Evolutionary conservation across 108 stramenopile species (phyloP), one percentile per base, ranked within the genome.

Genomic region (Pseudonitzschia multistriata): DNA sequence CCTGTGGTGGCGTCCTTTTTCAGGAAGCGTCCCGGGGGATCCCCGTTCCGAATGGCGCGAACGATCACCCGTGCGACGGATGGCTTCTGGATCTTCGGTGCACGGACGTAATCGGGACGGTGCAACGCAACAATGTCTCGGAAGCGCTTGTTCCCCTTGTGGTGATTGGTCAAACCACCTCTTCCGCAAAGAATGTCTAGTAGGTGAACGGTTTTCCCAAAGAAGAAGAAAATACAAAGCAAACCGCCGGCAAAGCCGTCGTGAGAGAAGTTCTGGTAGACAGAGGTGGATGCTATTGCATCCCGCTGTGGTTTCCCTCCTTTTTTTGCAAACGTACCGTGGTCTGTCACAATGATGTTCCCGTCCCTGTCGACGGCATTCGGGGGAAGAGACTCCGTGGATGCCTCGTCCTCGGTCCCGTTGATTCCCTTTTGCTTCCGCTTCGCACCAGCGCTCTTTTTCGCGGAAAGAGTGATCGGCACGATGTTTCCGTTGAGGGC

Each of bases 11-110:
- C 76, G 31, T 91, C 87, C 70, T 90, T 90, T 67, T 78, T 82
- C 60, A 95, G 54, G 65, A 95, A 95, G 22, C 94, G 73, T 42
- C 94, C 94, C 2, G 94, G 94, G 31, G 94, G 94, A 45, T 90
- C 85, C 22, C 87, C 85, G 50, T 90, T 90, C 11, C 90, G 83
- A 39, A 95, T 89, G 33, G 86, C 85, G 34, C 90, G 77, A 14
- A 95, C 89, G 68, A 95, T 89, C 15, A 86, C 78, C 45, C 81
- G 68, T 5, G 92, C 89, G 8, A 93, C 83, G 22, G 84, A 74
- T 28, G 87, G 87, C 65, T 93, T 93, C 59, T 93, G 87, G n/a
- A 88, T 76, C 63, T 92, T 92, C 13, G 87, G 80, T 25, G 87
- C 88, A 25, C 81, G 72, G 22, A 87, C 80, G 50, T 89, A 89